Evolutionary conservation across 1,284 basidiomycete genomes (phyloP).

Genomic region (Rhodotorula sp.): DNA sequence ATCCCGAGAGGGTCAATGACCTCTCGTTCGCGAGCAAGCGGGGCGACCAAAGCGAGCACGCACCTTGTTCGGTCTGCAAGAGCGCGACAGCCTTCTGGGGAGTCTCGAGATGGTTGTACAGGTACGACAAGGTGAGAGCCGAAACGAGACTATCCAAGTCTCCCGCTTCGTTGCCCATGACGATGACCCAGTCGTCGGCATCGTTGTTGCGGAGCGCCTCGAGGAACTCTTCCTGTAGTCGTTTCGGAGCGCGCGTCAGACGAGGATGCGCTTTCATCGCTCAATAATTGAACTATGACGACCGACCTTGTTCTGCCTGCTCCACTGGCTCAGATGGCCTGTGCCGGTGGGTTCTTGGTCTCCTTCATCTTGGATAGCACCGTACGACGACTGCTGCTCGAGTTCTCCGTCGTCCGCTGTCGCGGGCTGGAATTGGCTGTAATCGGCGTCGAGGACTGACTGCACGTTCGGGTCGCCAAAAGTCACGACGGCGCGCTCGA

Average conservation of each 20-base stretch:
- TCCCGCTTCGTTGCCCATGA: slow-evolving; percentile 50
- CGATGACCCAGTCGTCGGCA: slow-evolving; percentile 48
- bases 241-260: background rate
- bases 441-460: background rate
- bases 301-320: slow-evolving; percentile 22
- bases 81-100: slow-evolving; percentile 42
- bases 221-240: slow-evolving; percentile 45
- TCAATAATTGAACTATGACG: background rate
- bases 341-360: slow-evolving; percentile 7
- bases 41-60: background rate
- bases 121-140: slow-evolving; percentile 23
- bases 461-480: background rate
- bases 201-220: slow-evolving; percentile 41
- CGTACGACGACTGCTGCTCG: background rate
- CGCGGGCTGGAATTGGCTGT: background rate
- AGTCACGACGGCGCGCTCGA: background rate
- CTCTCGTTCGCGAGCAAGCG: background rate
- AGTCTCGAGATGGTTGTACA: slow-evolving; percentile 22
- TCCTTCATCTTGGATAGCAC: background rate
- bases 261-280: too few species aligned
- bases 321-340: slow-evolving; percentile 25
- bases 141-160: slow-evolving; percentile 46
- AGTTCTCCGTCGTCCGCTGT: background rate
- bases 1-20: background rate
- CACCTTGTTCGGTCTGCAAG: slow-evolving; percentile 39